A percentile compares a stretch with the other conserved stretches of the same genome.
Evolutionary conservation across 2,329 filamentous ascomycete species (phyloP).

Genomic region (Rosellinia necatrix): DNA sequence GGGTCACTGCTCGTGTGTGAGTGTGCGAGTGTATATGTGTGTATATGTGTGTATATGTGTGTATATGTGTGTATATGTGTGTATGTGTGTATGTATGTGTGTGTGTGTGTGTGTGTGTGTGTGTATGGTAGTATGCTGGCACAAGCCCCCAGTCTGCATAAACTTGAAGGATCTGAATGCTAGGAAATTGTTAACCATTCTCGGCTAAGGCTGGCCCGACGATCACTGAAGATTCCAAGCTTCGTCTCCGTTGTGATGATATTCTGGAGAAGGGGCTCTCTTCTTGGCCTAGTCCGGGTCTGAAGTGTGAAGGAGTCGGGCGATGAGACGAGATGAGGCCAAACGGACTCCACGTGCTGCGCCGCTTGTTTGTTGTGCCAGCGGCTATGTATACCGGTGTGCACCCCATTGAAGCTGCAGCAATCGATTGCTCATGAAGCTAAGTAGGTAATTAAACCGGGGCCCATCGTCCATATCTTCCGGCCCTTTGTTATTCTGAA

Average conservation of each 20-base stretch:
- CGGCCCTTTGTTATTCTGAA: too few species aligned
- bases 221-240: constrained; percentile 1
- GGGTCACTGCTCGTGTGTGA: too few species aligned
- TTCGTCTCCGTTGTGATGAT: neutral
- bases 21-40: too few species aligned
- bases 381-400: neutral
- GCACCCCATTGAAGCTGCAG: too few species aligned
- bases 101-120: constrained; percentile 2
- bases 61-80: too few species aligned
- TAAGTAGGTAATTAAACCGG: too few species aligned
- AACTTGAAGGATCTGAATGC: constrained; percentile 23
- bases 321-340: constrained; percentile 5
- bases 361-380: constrained; percentile 5
- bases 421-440: too few species aligned
- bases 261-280: neutral
- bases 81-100: too few species aligned
- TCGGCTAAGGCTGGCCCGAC: constrained; percentile 7
- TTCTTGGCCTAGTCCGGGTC: neutral
- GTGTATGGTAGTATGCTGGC: constrained; percentile 1
- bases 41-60: too few species aligned
- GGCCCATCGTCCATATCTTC: too few species aligned
- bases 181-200: neutral
- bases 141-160: constrained; percentile 1
- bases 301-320: too few species aligned
- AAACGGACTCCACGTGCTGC: neutral